Conservation (phyloP, 2,329 filamentous ascomycete species). For the Verticillium longisporum region DNA sequence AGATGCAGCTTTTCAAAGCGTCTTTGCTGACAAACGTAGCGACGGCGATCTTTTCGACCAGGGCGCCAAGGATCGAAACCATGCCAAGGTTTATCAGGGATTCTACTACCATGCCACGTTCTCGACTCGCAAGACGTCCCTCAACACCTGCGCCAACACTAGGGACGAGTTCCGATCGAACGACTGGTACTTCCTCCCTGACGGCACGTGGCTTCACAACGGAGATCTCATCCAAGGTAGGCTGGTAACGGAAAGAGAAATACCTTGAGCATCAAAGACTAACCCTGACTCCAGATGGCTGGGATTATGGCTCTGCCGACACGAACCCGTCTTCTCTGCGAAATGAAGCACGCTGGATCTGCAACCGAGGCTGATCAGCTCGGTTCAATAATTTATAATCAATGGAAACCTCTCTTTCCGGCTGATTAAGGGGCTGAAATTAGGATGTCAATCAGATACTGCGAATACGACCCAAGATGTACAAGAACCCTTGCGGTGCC, state of each 20-base stretch:
- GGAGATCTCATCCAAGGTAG: neutral
- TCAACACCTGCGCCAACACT: neutral
- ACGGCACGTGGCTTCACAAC: neutral
- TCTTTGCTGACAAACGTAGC: constrained; percentile 8
- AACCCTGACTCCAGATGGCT: neutral
- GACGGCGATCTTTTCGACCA: neutral
- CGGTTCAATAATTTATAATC: neutral
- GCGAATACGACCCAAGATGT: too few relatives aligned
- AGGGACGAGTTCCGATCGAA: neutral
- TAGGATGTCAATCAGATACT: too few relatives aligned
- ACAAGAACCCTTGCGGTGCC: too few relatives aligned
- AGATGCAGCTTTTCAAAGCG: neutral
- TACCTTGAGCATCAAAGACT: too few relatives aligned
- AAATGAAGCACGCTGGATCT: neutral
- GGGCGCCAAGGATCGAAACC: constrained; percentile 8
- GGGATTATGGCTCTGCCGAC: neutral
- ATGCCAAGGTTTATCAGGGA: constrained; percentile 10
- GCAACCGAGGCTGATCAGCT: neutral
- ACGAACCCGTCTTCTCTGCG: neutral
- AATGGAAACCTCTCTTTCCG: too few relatives aligned
- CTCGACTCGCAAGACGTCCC: neutral
- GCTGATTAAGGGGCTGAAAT: too few relatives aligned
- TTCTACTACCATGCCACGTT: neutral
- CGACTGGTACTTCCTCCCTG: neutral
- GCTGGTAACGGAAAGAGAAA: neutral